phyloP scores from a whole-genome alignment of 2,329 filamentous ascomycete species.

The Pyrenochaeta sp. region DNA sequence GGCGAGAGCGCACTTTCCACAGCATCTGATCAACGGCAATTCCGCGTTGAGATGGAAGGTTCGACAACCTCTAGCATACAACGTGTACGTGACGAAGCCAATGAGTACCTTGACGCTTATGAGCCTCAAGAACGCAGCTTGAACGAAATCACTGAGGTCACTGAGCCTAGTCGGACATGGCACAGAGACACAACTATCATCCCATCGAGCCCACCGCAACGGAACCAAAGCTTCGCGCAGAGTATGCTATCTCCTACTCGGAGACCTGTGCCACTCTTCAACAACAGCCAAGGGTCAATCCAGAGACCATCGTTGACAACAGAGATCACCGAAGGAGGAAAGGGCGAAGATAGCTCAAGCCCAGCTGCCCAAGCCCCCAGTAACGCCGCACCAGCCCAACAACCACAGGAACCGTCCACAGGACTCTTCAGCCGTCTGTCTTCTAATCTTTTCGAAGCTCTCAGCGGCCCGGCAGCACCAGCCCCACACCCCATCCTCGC shows the following conservation, averaged over 20 bases:
- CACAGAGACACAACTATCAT: conserved; percentile 23
- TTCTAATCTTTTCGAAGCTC: conserved; percentile 16
- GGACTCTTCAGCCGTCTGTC: conserved; percentile 32
- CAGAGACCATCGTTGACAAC: not conserved
- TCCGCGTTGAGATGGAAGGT: conserved; percentile 41
- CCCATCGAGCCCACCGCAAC: conserved; percentile 33
- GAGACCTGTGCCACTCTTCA: conserved; percentile 20
- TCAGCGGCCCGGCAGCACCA: conserved; percentile 10
- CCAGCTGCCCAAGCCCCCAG: conserved; percentile 4
- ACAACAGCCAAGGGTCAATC: not conserved
- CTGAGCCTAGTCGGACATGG: conserved; percentile 39
- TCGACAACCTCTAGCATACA: conserved; percentile 36
- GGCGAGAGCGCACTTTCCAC: conserved; percentile 33
- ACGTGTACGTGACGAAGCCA: conserved; percentile 42
- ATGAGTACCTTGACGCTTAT: conserved; percentile 46
- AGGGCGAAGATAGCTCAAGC: conserved; percentile 7
- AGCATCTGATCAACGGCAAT: conserved; percentile 43
- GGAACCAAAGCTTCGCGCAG: conserved; percentile 22
- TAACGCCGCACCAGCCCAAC: conserved; percentile 5
- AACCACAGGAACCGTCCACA: conserved; percentile 15
- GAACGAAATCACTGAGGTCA: conserved; percentile 46
- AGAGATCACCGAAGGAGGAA: not conserved
- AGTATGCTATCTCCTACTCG: conserved; percentile 27
- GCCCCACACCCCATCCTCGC: conserved; percentile 37
- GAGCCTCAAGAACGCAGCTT: conserved; percentile 42